Conservation (phyloP, 192 early-diverging fungal genomes). For the Entomortierella lignicola region DNA sequence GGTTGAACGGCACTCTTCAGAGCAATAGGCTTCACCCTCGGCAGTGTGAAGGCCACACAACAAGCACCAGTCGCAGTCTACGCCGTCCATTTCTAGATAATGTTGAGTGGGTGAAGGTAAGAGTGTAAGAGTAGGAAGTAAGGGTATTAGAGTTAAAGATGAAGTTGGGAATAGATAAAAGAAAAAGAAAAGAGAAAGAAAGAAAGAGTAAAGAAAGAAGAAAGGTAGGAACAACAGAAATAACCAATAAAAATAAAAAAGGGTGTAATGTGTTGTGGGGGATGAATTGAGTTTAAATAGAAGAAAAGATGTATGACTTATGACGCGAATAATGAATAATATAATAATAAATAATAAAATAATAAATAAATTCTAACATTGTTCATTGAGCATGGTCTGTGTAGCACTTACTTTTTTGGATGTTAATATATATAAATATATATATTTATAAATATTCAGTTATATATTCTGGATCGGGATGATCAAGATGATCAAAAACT, state of each 20-base stretch:
- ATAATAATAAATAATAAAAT: no score
- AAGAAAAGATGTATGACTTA: neutral
- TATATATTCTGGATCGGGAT: no score
- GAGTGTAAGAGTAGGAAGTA: neutral
- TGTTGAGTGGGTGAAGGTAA: neutral
- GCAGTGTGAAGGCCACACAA: slow-evolving; percentile 40
- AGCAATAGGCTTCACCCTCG: slow-evolving; percentile 45
- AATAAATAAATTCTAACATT: neutral
- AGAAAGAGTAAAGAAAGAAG: slow-evolving; percentile 1
- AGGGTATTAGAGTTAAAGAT: neutral
- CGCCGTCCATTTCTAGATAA: slow-evolving; percentile 34
- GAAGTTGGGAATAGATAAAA: neutral
- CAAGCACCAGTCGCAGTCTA: slow-evolving; percentile 55
- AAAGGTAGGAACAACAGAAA: neutral
- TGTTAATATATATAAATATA: neutral
- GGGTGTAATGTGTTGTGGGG: no score
- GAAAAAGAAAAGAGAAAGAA: neutral
- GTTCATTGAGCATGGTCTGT: neutral
- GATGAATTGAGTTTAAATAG: no score
- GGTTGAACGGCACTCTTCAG: slow-evolving; percentile 47
- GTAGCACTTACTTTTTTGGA: neutral
- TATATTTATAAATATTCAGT: no score
- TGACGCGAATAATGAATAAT: neutral
- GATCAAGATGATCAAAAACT: no score
- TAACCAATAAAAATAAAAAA: neutral